Conservation (phyloP, 1,139 yeast genomes). For the Pichia sp. region DNA sequence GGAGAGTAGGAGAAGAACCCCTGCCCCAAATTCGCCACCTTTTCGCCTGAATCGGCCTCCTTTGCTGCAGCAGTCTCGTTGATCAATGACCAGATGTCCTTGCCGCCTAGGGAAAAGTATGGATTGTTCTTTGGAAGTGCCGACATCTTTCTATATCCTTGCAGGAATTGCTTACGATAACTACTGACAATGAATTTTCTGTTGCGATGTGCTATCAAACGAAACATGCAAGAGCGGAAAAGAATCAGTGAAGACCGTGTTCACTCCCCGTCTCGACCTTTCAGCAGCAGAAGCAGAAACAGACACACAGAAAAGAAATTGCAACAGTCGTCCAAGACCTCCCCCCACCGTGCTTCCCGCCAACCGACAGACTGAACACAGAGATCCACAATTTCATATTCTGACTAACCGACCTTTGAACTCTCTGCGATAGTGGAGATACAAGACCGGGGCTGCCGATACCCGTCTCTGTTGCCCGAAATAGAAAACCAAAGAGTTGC, state of each 20-base stretch:
- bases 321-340: background rate
- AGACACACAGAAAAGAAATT: background rate
- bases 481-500: background rate
- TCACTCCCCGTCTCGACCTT: background rate
- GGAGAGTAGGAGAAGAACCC: conserved; percentile 96
- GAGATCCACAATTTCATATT: background rate
- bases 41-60: conserved; percentile 53
- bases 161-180: background rate
- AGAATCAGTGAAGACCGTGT: no score
- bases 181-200: background rate
- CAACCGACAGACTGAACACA: no score
- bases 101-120: conserved; percentile 60
- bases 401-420: background rate
- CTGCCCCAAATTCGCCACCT: conserved; percentile 86
- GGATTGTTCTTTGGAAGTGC: conserved; percentile 46
- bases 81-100: conserved; percentile 92
- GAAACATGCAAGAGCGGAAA: background rate
- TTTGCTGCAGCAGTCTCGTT: conserved; percentile 93
- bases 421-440: background rate
- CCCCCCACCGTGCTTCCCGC: background rate
- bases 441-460: background rate
- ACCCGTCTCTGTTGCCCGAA: background rate
- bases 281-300: background rate
- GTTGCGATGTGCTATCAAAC: background rate
- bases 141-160: conserved; percentile 9